Percentiles rank a stretch among this genome's conserved stretches.
These are phyloP conservation scores for Nicotiana sylvestris DNA, from an alignment of 257 asterid species.

Conservation along the genomic window DNA sequence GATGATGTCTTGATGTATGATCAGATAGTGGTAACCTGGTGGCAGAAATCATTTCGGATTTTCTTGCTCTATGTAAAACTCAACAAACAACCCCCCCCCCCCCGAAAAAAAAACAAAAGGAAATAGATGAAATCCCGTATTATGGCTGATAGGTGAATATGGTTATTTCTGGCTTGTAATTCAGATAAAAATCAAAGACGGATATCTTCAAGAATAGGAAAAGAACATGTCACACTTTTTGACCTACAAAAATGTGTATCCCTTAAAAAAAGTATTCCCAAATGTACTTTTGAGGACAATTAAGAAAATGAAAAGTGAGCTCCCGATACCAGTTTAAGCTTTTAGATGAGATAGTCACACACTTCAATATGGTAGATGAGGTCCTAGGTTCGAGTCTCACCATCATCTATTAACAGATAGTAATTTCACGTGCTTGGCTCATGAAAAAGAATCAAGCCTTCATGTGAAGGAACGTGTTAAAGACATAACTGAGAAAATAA, in stretches of 20 bases:
- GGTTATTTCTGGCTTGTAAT: neutral
- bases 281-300: neutral
- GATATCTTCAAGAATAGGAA: neutral
- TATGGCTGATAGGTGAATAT: too few relatives aligned
- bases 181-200: neutral
- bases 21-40: neutral
- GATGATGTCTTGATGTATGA: neutral
- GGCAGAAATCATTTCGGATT: neutral
- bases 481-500: neutral
- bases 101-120: too few relatives aligned
- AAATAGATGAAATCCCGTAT: too few relatives aligned
- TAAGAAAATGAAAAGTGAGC: neutral
- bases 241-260: neutral
- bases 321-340: neutral
- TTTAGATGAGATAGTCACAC: neutral
- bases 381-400: too few relatives aligned
- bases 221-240: neutral
- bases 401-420: neutral
- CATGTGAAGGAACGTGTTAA: neutral
- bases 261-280: neutral
- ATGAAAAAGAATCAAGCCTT: neutral
- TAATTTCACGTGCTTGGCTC: neutral
- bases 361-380: too few relatives aligned
- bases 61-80: neutral
- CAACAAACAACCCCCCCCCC: neutral